Base-by-base conservation (phyloP, 805 yeast genomes). In the Starmera pachycereana region DNA sequence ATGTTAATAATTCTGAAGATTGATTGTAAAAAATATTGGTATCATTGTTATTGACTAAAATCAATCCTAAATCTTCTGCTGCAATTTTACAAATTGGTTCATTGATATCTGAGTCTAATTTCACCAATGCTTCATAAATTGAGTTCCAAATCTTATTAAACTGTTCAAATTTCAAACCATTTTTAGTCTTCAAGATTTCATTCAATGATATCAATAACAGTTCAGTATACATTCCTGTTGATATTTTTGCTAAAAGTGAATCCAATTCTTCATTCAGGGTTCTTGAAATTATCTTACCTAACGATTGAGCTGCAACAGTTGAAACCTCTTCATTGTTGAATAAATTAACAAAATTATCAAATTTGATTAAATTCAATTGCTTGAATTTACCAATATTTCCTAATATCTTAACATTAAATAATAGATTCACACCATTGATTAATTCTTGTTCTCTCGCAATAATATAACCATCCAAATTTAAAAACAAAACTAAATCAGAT, bases 221-320 rank as follows among this genome's bases (percentile, higher is more conserved):
- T 37, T 48, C 47, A 33, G 52, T 50, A n/a, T 49, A 36, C 12
- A 56, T 45, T 30, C 46, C 50, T 3, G 44, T 43, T 12, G 38
- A 42, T 35, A 67, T 47, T 33, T 52, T 49, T 0, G 45, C 36
- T 30, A 77, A 47, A 37, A 76, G 54, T 3, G 42, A 34, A 1
- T 68, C 62, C n/a, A 74, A 50, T 40, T 68, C 65, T 5, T 45
- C 53, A 2, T 54, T 49, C 7, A 67, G 49, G 44, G 73, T 62
- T 31, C 58, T 58, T 4, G 69, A 58, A 9, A 72, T 61, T 19
- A 74, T 53, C 11, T 69, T 65, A 2, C 84, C 81, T 27, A 77
- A 52, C 0, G 80, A 65, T 37, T 69, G 66, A 1, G 81, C 71
- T 2, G 81, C 68, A 18, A 73, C 72, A 8, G 63, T 45, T 39